These are phyloP conservation scores for Mortierella sp. DNA, from an alignment of 371 early-diverging fungal genomes.

Conservation along the genomic window DNA sequence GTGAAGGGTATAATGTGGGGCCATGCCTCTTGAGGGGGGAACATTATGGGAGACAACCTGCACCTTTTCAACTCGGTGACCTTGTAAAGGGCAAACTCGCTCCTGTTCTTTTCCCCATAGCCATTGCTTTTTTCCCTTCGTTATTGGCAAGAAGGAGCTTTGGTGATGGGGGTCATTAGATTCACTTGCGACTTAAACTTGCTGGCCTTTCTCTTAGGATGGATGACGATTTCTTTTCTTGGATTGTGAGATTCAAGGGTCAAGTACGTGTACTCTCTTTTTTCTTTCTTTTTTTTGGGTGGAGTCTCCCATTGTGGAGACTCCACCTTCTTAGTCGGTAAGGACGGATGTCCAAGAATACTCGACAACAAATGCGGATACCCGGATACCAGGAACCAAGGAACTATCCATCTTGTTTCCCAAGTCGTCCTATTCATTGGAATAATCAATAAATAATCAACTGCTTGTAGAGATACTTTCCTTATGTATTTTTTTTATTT, in stretches of 20 bases:
- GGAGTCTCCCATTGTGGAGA: not conserved
- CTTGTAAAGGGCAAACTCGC: no score
- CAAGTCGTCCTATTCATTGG: no score
- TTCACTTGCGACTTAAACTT: conserved; percentile 4
- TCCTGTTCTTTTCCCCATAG: not conserved
- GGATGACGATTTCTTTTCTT: not conserved
- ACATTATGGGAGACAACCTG: not conserved
- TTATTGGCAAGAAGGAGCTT: conserved; percentile 1
- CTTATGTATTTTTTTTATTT: no score
- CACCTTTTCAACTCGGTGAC: no score
- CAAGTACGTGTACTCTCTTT: not conserved
- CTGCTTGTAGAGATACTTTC: no score
- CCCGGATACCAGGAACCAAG: not conserved
- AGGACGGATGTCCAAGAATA: not conserved
- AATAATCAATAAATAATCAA: no score
- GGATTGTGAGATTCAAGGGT: not conserved
- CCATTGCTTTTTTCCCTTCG: not conserved
- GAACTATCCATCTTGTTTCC: no score
- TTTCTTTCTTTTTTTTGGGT: not conserved
- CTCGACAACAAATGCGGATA: no score
- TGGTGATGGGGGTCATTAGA: conserved; percentile 5
- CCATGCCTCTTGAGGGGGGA: not conserved
- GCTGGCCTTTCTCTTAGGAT: conserved; percentile 5
- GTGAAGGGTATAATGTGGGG: not conserved
- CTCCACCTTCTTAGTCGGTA: not conserved